Evolutionary conservation across 345 rosid genomes (phyloP).

Genomic region (Acer yangbiense): DNA sequence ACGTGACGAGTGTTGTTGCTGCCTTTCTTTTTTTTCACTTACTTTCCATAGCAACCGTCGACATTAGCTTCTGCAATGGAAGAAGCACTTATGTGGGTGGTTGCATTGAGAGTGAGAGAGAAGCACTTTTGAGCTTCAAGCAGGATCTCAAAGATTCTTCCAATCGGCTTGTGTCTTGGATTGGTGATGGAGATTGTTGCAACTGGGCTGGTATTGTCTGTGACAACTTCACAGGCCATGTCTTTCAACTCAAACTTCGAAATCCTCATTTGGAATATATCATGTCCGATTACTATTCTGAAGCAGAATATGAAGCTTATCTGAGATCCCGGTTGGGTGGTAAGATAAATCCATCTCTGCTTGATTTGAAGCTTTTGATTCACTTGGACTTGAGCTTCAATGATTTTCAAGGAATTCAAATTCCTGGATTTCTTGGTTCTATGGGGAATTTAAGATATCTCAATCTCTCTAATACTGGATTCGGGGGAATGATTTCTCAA

Average conservation of each 20-base stretch:
- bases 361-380: constrained; percentile 2
- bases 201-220: too few relatives aligned
- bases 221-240: constrained; percentile 18
- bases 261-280: neutral
- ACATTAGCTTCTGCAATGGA: neutral
- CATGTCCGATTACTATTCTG: neutral
- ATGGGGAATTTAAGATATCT: neutral
- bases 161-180: too few relatives aligned
- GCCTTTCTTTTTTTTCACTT: neutral
- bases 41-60: neutral
- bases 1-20: neutral
- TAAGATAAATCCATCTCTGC: constrained; percentile 6
- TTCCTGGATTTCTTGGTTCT: neutral
- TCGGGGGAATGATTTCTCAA: too few relatives aligned
- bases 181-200: too few relatives aligned
- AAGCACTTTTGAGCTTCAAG: too few relatives aligned
- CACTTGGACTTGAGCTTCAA: neutral
- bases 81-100: neutral
- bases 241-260: constrained; percentile 20
- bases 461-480: neutral
- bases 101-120: too few relatives aligned
- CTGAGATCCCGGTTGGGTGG: neutral
- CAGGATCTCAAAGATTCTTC: too few relatives aligned
- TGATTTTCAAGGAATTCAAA: neutral
- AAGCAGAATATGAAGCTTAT: neutral